phyloP scores from a whole-genome alignment of 345 rosid genomes.

The Eucalyptus curtisii region DNA sequence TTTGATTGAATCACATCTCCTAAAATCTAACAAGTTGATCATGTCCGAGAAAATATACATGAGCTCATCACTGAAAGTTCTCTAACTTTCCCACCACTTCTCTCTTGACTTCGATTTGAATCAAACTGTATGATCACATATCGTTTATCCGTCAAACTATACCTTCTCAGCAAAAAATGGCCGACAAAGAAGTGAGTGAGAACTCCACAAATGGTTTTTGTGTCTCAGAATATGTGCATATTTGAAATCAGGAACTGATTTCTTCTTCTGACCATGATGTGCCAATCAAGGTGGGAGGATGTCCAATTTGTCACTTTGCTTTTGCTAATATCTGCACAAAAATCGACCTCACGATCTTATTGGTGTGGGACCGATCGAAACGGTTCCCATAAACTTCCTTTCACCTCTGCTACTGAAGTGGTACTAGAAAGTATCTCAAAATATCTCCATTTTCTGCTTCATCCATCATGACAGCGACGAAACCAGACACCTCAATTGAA shows the following conservation, averaged over 20 bases:
- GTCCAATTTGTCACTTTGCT: neutral
- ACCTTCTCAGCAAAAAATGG: neutral
- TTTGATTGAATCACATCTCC: neutral
- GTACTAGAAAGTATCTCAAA: neutral
- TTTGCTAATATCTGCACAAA: neutral
- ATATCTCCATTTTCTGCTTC: neutral
- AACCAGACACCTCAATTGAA: neutral
- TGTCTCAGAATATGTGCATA: neutral
- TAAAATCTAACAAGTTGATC: neutral
- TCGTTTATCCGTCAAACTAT: neutral
- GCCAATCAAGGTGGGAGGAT: neutral
- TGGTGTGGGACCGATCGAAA: neutral
- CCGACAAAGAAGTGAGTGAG: neutral
- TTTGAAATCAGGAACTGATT: neutral
- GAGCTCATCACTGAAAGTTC: neutral
- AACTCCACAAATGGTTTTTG: neutral
- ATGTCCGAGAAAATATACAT: neutral
- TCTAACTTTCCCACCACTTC: neutral
- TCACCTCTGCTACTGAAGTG: neutral
- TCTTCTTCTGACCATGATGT: neutral
- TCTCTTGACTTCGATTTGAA: neutral
- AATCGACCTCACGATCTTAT: neutral
- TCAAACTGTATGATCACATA: neutral
- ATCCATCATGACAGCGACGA: neutral
- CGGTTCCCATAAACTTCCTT: neutral